Conservation (phyloP, 768 basidiomycete genomes). For the Dioszegia crocea region DNA sequence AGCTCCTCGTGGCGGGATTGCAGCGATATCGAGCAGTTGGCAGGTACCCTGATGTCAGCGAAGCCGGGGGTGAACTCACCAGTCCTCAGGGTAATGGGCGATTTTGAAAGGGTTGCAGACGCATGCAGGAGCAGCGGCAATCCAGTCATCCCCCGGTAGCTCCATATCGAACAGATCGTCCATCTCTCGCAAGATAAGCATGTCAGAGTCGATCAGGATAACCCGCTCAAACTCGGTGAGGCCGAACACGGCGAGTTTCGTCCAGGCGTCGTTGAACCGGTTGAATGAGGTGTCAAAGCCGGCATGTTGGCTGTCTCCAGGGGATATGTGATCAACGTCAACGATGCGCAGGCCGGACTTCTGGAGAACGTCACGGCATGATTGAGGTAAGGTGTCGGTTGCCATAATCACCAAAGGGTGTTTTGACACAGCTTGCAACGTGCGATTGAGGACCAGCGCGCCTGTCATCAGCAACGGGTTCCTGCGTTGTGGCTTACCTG, state of each 20-base stretch:
- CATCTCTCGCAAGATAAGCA: slow-evolving; percentile 42
- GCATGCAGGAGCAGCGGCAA: slow-evolving; percentile 85
- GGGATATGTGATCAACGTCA: slow-evolving; percentile 34
- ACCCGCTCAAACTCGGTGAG: slow-evolving; percentile 48
- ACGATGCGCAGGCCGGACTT: slow-evolving; percentile 56
- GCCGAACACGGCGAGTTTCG: slow-evolving; percentile 55
- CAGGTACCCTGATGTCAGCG: slow-evolving; percentile 66
- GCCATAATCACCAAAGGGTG: slow-evolving; percentile 80
- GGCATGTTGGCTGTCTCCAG: slow-evolving; percentile 47
- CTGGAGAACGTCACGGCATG: slow-evolving; percentile 57
- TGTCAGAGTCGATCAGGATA: slow-evolving; percentile 47
- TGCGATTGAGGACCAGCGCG: slow-evolving; percentile 60
- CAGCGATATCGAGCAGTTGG: slow-evolving; percentile 75
- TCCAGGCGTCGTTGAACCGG: slow-evolving; percentile 65
- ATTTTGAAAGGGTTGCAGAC: slow-evolving; percentile 87
- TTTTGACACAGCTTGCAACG: slow-evolving; percentile 58
- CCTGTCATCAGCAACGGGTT: slow-evolving; percentile 51
- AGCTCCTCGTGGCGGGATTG: slow-evolving; percentile 45
- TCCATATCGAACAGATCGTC: slow-evolving; percentile 46
- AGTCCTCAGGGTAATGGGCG: slow-evolving; percentile 80
- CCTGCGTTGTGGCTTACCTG: slow-evolving; percentile 20
- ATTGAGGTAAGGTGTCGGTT: slow-evolving; percentile 58
- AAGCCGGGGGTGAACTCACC: slow-evolving; percentile 53
- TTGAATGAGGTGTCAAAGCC: slow-evolving; percentile 57
- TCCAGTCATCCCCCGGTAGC: slow-evolving; percentile 57